phyloP scores from a whole-genome alignment of 257 asterid genomes.

The Osmanthus fragrans region DNA sequence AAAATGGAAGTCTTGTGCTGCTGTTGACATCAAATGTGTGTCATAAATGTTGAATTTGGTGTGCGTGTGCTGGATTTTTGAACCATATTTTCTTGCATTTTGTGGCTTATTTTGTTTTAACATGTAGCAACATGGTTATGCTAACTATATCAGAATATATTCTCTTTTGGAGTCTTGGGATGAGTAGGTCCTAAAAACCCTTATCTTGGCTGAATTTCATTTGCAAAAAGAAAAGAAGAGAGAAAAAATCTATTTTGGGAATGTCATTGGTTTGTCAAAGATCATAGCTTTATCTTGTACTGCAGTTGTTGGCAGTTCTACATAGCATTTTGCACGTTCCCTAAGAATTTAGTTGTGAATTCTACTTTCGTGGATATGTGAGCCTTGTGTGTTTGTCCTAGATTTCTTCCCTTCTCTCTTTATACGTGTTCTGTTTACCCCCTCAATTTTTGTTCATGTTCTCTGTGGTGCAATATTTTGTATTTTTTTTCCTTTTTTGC shows the following conservation, averaged over 20 bases:
- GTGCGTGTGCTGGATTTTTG: background rate
- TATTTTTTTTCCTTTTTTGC: background rate
- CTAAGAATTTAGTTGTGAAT: background rate
- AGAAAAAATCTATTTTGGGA: background rate
- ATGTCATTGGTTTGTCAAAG: background rate
- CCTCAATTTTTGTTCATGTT: background rate
- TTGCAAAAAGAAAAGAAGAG: background rate
- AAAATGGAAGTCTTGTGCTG: background rate
- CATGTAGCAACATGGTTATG: background rate
- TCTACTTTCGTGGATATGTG: background rate
- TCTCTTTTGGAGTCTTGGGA: background rate
- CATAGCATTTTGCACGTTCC: background rate
- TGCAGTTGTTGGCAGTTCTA: background rate
- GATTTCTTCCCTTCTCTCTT: background rate
- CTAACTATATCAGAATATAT: background rate
- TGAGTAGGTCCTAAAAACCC: background rate
- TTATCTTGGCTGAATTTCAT: background rate
- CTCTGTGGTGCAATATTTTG: background rate
- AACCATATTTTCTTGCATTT: background rate
- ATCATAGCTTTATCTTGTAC: background rate
- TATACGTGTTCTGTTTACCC: background rate
- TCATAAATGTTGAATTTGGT: background rate
- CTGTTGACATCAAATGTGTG: background rate
- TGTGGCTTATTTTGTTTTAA: background rate
- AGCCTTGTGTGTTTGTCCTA: background rate